A percentile compares a stretch with the other conserved stretches of the same genome.
Conservation (phyloP, 73 alveolate species). For the Breviolum minutum region DNA sequence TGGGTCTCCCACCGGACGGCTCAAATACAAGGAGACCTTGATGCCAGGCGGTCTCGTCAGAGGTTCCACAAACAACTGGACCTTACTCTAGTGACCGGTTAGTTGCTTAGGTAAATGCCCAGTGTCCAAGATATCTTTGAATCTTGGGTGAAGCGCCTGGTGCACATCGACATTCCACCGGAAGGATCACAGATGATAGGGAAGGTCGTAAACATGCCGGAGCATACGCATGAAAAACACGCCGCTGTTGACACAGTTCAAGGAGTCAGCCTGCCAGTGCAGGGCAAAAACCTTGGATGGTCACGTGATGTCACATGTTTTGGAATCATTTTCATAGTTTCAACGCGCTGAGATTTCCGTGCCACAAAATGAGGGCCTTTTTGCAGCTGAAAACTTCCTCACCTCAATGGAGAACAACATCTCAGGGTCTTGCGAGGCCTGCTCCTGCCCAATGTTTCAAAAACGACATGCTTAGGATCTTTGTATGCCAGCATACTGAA, state of each 20-base stretch:
- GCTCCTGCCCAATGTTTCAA: neutral
- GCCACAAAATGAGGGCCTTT: too few species aligned
- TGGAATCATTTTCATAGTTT: too few species aligned
- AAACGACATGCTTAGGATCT: neutral
- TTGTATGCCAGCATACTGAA: too few species aligned
- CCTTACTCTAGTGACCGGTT: neutral
- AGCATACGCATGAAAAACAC: neutral
- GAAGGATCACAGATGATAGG: neutral
- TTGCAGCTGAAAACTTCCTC: neutral
- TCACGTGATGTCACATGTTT: neutral
- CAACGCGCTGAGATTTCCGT: too few species aligned
- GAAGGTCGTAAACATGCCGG: constrained; percentile 1
- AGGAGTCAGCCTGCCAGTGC: neutral
- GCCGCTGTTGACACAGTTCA: constrained; percentile 47
- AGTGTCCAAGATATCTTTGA: constrained; percentile 13
- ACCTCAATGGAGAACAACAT: constrained; percentile 25
- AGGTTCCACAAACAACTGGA: too few species aligned
- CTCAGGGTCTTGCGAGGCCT: neutral
- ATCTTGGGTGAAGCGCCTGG: neutral
- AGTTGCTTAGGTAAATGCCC: neutral
- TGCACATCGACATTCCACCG: neutral
- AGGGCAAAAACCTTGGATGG: neutral
- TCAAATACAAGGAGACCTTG: constrained; percentile 12
- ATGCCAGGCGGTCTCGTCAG: neutral
- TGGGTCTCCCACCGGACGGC: constrained; percentile 8